These are phyloP conservation scores for Acer yangbiense DNA, from an alignment of 345 rosid genomes.

Conservation along the genomic window DNA sequence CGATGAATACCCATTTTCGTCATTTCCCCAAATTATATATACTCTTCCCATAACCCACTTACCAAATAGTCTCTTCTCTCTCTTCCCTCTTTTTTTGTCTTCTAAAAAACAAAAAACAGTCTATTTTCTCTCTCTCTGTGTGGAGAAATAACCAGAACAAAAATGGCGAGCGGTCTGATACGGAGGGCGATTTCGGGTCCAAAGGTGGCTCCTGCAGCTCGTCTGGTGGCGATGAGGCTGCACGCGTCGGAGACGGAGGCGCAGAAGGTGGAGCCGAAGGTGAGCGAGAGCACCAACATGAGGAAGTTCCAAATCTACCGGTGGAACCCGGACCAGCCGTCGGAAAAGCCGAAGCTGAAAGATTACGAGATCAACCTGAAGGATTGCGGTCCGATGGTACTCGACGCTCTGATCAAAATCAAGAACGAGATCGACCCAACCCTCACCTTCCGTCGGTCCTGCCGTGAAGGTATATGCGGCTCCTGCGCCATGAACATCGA, in stretches of 20 bases:
- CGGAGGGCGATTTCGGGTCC: slow-evolving; percentile 41
- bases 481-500: slow-evolving; percentile 97
- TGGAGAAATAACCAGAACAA: background rate
- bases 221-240: slow-evolving; percentile 41
- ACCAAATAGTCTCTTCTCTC: background rate
- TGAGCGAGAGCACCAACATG: slow-evolving; percentile 27
- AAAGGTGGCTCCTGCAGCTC: slow-evolving; percentile 21
- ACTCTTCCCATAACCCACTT: background rate
- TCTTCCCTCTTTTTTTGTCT: background rate
- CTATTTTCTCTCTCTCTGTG: background rate
- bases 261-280: slow-evolving; percentile 43
- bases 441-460: slow-evolving; percentile 91
- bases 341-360: slow-evolving; percentile 62
- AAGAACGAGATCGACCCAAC: slow-evolving; percentile 95
- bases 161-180: slow-evolving; percentile 57
- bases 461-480: slow-evolving; percentile 97
- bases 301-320: slow-evolving; percentile 93
- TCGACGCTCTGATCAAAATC: slow-evolving; percentile 94
- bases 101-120: background rate
- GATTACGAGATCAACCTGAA: slow-evolving; percentile 77
- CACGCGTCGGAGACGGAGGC: slow-evolving; percentile 56
- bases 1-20: background rate
- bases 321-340: slow-evolving; percentile 83
- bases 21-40: background rate
- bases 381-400: slow-evolving; percentile 95